Conservation (phyloP, 2,329 filamentous ascomycete genomes). For the Zopfia rhizophila region DNA sequence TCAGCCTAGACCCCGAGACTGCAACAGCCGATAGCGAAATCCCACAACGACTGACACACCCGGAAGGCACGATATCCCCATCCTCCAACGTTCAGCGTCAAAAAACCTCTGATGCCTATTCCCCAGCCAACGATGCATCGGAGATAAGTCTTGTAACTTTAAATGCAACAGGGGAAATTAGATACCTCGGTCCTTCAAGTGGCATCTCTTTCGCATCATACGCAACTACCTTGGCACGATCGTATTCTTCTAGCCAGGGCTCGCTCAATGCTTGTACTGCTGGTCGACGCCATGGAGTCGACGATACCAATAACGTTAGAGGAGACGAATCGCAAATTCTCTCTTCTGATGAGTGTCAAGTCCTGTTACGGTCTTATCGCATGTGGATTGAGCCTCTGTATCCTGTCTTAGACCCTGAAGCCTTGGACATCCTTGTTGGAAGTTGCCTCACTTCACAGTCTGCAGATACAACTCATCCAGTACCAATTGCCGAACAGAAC, state of each 20-base stretch:
- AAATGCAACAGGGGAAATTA: constrained; percentile 12
- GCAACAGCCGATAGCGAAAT: background rate
- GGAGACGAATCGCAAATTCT: too few relatives aligned
- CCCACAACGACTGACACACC: too few relatives aligned
- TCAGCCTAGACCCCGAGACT: background rate
- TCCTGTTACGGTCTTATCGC: background rate
- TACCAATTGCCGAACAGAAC: background rate
- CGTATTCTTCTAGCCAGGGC: background rate
- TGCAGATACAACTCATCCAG: background rate
- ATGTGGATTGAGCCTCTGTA: constrained; percentile 5
- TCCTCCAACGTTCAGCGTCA: too few relatives aligned
- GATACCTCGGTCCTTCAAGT: constrained; percentile 12
- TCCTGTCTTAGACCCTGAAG: background rate
- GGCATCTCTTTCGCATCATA: constrained; percentile 13
- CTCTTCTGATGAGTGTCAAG: background rate
- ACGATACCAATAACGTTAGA: too few relatives aligned
- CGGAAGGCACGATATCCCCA: too few relatives aligned
- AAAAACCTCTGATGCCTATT: background rate
- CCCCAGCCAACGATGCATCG: background rate
- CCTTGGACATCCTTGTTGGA: background rate
- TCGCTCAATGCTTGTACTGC: too few relatives aligned
- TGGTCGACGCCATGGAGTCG: too few relatives aligned
- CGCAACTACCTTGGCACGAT: constrained; percentile 3
- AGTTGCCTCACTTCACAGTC: too few relatives aligned
- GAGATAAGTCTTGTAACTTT: constrained; percentile 11